Evolutionary conservation across 352 stramenopile species (phyloP), one percentile per base, ranked within the genome.

Genomic region (Halophytophthora batemanensis): DNA sequence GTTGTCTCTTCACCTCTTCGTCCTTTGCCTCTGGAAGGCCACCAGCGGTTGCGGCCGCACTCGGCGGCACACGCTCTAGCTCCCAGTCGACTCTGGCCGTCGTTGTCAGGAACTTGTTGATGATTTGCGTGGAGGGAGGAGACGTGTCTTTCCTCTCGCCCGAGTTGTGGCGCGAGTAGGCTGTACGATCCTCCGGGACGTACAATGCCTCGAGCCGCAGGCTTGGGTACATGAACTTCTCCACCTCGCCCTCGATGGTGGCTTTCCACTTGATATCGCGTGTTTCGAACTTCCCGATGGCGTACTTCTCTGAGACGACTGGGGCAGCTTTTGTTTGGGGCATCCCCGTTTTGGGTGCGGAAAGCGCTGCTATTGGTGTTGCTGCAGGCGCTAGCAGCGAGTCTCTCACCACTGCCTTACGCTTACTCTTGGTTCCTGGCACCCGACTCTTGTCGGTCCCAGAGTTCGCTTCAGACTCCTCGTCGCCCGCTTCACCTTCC

Each of bases 171-270:
- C 34, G 33, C 8, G 19, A 7, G 18, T 45, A 15, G 40, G 21
- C 1, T 38, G 15, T 8, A 8, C 8, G 34, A 2, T 38, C 36
- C 2, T 51, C 33, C 15, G 59, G 50, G 3, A 57, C 22, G 35
- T 86, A 88, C 19, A 86, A 18, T 1, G 52, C 49, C 33, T 88
- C 77, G 15, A 88, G 61, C 0, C 73, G 64, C 21, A 88, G 55
- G 62, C 74, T 86, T 6, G 77, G 77, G 46, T 86, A 88, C 77
- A 88, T 86, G 64, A 88, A 86, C 45, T 76, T 77, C 31, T 86
- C 77, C 4, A 88, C 68, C 48, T 86, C 57, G 22, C 75, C 74
- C 3, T 78, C 65, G 28, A 88, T 73, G 0, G 70, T 63, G 11
- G 77, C 77, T 10, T 77, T 84, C 77, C 77, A 86, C 45, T 69